phyloP scores from a whole-genome alignment of 352 stramenopile genomes.

The Phytophthora sp. region DNA sequence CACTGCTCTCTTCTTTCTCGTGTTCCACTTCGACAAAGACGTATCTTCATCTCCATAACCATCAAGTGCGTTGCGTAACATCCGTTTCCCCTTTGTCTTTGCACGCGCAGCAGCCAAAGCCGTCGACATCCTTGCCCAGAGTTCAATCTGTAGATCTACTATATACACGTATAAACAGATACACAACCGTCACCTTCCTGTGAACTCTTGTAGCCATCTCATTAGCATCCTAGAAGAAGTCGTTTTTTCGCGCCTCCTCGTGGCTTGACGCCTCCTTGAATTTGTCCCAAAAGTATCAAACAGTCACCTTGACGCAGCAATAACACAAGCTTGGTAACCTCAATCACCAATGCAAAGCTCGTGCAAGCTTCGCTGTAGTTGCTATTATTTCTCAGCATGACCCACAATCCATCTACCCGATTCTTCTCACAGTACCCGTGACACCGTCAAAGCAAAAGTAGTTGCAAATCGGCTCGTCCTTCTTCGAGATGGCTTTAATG shows the following conservation, averaged over 20 bases:
- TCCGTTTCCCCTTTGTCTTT: slow-evolving; percentile 73
- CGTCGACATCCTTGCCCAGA: slow-evolving; percentile 65
- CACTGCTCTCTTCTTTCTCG: slow-evolving; percentile 46
- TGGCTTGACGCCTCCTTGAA: too few species aligned
- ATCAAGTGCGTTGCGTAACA: slow-evolving; percentile 65
- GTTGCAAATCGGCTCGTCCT: slow-evolving; percentile 97
- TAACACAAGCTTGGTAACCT: slow-evolving; percentile 18
- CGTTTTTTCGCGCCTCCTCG: slow-evolving; percentile 6
- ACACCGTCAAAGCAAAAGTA: slow-evolving; percentile 93
- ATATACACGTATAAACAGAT: not conserved
- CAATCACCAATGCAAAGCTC: not conserved
- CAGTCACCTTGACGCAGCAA: slow-evolving; percentile 11
- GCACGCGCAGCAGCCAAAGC: slow-evolving; percentile 59
- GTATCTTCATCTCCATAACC: slow-evolving; percentile 56
- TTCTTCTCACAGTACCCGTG: slow-evolving; percentile 60
- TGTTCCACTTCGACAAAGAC: slow-evolving; percentile 62
- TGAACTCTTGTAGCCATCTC: not conserved
- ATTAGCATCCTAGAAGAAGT: not conserved
- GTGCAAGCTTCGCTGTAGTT: too few species aligned
- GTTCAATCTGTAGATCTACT: too few species aligned
- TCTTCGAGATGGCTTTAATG: slow-evolving; percentile 97
- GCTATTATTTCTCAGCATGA: slow-evolving; percentile 18
- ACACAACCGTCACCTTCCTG: not conserved
- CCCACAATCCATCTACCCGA: slow-evolving; percentile 42
- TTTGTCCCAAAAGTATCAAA: slow-evolving; percentile 22